Evolutionary conservation across 371 early-diverging fungal species (phyloP).

Genomic region (Phascolomyces articulosus): DNA sequence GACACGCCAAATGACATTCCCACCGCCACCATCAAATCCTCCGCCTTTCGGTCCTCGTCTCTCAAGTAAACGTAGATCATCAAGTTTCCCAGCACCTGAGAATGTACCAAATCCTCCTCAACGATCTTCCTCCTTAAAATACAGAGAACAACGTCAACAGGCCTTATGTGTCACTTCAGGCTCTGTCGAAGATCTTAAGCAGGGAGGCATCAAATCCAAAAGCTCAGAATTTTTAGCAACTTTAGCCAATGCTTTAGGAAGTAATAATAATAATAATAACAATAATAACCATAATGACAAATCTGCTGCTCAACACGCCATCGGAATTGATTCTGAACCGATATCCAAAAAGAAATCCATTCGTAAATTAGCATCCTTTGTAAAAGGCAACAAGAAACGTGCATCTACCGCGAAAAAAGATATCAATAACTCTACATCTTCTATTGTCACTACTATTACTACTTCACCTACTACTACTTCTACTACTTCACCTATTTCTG

Average conservation of each 20-base stretch:
- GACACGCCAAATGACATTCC: slow-evolving; percentile 25
- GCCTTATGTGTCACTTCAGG: not conserved
- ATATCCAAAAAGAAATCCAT: slow-evolving; percentile 18
- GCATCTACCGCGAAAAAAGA: slow-evolving; percentile 6
- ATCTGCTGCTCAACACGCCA: not conserved
- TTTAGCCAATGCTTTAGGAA: slow-evolving; percentile 11
- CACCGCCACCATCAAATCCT: slow-evolving; percentile 23
- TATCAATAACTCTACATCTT: not conserved
- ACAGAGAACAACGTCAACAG: slow-evolving; percentile 13
- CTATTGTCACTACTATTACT: not conserved
- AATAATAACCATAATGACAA: slow-evolving; percentile 1
- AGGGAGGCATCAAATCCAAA: slow-evolving; percentile 14
- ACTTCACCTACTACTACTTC: slow-evolving; percentile 2
- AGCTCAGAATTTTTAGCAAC: slow-evolving; percentile 15
- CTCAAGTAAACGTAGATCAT: slow-evolving; percentile 17
- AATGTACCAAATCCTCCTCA: slow-evolving; percentile 20
- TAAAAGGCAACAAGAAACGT: slow-evolving; percentile 19
- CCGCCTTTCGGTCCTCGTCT: slow-evolving; percentile 17
- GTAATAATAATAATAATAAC: not conserved
- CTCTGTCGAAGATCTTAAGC: slow-evolving; percentile 5
- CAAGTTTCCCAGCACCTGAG: slow-evolving; percentile 16
- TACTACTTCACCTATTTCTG: not conserved
- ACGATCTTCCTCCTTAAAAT: slow-evolving; percentile 28
- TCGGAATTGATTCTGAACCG: slow-evolving; percentile 1
- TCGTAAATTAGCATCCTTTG: slow-evolving; percentile 28